Evolutionary conservation across 345 rosid species (phyloP).

Genomic region (Toxicodendron radicans): DNA sequence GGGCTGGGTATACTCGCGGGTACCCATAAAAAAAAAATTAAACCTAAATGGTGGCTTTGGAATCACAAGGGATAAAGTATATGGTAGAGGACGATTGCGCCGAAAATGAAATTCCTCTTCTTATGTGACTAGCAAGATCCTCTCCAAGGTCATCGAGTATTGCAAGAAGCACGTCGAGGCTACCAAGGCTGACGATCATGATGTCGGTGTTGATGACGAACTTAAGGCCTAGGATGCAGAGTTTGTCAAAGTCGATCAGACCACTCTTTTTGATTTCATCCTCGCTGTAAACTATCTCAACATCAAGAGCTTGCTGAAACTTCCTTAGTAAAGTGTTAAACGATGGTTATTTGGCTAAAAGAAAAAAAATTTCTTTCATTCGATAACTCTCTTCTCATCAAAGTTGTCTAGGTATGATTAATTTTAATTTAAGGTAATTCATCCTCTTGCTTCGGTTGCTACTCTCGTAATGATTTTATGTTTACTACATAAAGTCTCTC

Average conservation of each 20-base stretch:
- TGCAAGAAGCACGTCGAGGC: constrained; percentile 69
- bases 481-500: constrained; percentile 64
- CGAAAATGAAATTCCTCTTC: constrained; percentile 57
- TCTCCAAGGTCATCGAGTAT: constrained; percentile 74
- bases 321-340: too few relatives aligned
- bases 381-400: too few relatives aligned
- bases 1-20: too few relatives aligned
- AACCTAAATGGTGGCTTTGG: constrained; percentile 39
- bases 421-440: too few relatives aligned
- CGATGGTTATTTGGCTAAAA: too few relatives aligned
- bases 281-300: too few relatives aligned
- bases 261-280: constrained; percentile 63
- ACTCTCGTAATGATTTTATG: constrained; percentile 33
- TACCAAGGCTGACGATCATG: constrained; percentile 28
- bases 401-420: too few relatives aligned
- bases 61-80: constrained; percentile 68
- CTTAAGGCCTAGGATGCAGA: constrained; percentile 59
- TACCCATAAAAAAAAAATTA: too few relatives aligned
- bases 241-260: constrained; percentile 61
- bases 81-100: constrained; percentile 68
- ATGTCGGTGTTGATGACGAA: constrained; percentile 28
- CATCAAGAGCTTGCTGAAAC: too few relatives aligned
- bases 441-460: too few relatives aligned
- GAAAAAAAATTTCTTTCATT: too few relatives aligned
- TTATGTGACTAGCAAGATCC: constrained; percentile 63